These are phyloP conservation scores for Saccharomyces jurei DNA, from an alignment of 805 yeast species.

Conservation along the genomic window DNA sequence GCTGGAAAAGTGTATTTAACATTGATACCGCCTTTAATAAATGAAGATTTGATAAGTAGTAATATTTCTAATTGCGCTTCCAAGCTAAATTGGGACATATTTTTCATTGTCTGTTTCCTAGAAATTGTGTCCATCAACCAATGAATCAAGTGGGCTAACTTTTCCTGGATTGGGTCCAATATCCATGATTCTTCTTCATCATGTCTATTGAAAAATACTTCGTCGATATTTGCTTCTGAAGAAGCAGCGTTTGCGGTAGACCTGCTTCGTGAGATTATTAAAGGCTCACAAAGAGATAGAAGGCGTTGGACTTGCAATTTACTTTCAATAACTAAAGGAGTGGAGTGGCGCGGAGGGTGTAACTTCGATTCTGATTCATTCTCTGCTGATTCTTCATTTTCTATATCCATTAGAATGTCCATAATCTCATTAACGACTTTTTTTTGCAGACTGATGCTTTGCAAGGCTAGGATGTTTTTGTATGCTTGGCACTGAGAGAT, in stretches of 20 bases:
- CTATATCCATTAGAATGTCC: conserved; percentile 41
- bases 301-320: conserved; percentile 19
- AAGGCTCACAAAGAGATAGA: conserved; percentile 17
- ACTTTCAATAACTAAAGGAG: conserved; percentile 10
- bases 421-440: conserved; percentile 55
- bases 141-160: conserved; percentile 36
- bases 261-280: conserved; percentile 7
- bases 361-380: conserved; percentile 38
- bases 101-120: neutral
- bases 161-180: conserved; percentile 40
- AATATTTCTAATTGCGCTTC: conserved; percentile 7
- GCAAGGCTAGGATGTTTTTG: conserved; percentile 15
- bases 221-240: neutral
- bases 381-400: conserved; percentile 31
- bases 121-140: neutral
- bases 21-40: conserved; percentile 39
- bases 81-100: conserved; percentile 3
- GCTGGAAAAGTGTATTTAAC: conserved; percentile 69
- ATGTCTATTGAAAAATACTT: conserved; percentile 1
- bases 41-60: conserved; percentile 24
- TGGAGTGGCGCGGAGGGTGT: neutral
- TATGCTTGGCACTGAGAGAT: conserved; percentile 20
- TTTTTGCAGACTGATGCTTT: conserved; percentile 36
- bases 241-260: neutral
- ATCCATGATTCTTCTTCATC: conserved; percentile 17